Percentiles rank a stretch among this genome's conserved stretches.
Conservation (phyloP, 1,284 basidiomycete species). For the Tilletia indica region DNA sequence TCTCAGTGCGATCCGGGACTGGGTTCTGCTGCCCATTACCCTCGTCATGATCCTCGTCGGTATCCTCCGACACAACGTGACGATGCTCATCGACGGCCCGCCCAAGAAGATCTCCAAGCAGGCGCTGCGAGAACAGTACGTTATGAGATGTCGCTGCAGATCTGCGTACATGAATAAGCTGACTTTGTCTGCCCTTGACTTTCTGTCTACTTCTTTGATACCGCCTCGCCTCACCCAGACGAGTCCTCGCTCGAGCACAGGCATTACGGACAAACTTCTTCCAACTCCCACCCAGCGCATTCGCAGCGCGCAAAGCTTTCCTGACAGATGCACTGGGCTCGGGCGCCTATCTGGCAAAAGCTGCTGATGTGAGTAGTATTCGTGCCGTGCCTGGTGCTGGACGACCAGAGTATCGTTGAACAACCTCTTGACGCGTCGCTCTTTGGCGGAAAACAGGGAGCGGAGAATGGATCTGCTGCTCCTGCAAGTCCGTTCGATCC, state of each 20-base stretch:
- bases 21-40: constrained; percentile 90
- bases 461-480: constrained; percentile 52
- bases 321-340: constrained; percentile 38
- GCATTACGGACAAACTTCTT: constrained; percentile 45
- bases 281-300: constrained; percentile 41
- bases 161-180: neutral
- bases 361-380: constrained; percentile 24
- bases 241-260: constrained; percentile 40
- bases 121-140: constrained; percentile 81
- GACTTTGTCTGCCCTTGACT: neutral
- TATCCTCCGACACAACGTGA: constrained; percentile 87
- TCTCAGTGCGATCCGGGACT: constrained; percentile 57
- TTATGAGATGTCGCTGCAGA: neutral
- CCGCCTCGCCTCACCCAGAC: constrained; percentile 24
- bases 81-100: constrained; percentile 75
- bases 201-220: no score
- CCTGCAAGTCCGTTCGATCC: constrained; percentile 72
- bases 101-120: constrained; percentile 77
- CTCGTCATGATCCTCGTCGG: constrained; percentile 98
- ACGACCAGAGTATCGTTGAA: no score
- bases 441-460: constrained; percentile 6
- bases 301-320: constrained; percentile 39
- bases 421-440: no score
- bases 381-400: no score
- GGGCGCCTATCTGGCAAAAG: constrained; percentile 46